Evolutionary conservation across 768 basidiomycete species (phyloP).

Genomic region (Podaxis sp.): DNA sequence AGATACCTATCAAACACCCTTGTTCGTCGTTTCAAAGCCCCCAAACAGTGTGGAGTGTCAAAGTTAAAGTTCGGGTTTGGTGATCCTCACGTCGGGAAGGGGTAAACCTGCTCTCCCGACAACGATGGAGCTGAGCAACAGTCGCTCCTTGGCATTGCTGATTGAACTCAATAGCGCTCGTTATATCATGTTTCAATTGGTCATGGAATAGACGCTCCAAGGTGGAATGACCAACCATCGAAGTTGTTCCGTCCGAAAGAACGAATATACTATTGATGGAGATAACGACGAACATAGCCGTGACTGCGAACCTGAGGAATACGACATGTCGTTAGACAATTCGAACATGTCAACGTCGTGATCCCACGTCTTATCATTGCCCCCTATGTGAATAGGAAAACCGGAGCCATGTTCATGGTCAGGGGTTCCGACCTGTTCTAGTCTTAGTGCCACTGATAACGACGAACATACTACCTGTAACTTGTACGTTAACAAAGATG

Average conservation of each 20-base stretch:
- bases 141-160: not conserved
- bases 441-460: not conserved
- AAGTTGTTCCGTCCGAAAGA: slow-evolving; percentile 6
- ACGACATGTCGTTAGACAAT: not conserved
- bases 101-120: not conserved
- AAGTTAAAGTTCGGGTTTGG: not conserved
- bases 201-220: not conserved
- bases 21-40: not conserved
- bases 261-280: not conserved
- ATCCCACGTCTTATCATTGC: no score
- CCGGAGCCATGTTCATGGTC: not conserved
- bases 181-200: not conserved
- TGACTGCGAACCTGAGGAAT: not conserved
- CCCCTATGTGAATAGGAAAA: not conserved
- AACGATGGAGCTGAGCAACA: not conserved
- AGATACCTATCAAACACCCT: not conserved
- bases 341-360: not conserved
- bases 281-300: slow-evolving; percentile 6
- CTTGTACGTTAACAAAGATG: not conserved
- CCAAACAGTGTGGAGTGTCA: not conserved
- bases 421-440: not conserved
- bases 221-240: not conserved
- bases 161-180: not conserved
- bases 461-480: not conserved
- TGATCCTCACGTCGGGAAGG: not conserved